phyloP scores from a whole-genome alignment of 192 early-diverging fungal genomes.

The Umbelopsis isabellina region DNA sequence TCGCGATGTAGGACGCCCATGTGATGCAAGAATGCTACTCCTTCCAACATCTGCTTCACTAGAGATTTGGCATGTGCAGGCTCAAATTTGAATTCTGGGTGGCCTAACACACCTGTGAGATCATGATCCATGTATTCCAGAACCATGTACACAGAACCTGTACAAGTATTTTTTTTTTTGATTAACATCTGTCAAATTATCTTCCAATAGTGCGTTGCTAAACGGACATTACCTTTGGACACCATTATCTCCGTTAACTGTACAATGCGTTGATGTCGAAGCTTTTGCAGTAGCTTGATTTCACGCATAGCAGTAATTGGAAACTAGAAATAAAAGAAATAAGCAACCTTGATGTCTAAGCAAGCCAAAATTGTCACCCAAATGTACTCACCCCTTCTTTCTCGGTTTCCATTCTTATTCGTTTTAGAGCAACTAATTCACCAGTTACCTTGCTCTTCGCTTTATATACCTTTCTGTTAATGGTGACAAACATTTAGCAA shows the following conservation, averaged over 20 bases:
- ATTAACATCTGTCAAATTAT: constrained; percentile 32
- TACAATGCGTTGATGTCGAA: constrained; percentile 74
- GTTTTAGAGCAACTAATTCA: constrained; percentile 76
- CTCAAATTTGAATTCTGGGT: constrained; percentile 71
- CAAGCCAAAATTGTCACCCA: not conserved
- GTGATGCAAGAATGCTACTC: constrained; percentile 85
- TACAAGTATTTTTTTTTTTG: too few relatives aligned
- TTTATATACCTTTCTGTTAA: constrained; percentile 78
- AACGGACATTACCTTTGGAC: constrained; percentile 57
- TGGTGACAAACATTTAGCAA: not conserved
- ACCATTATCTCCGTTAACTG: constrained; percentile 77
- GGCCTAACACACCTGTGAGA: constrained; percentile 74
- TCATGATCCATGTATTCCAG: constrained; percentile 92
- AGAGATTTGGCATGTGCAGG: constrained; percentile 85
- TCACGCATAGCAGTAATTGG: constrained; percentile 88
- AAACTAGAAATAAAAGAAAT: constrained; percentile 46
- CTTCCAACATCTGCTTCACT: constrained; percentile 82
- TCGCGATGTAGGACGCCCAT: constrained; percentile 88
- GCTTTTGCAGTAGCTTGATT: constrained; percentile 73
- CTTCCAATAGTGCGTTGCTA: constrained; percentile 50
- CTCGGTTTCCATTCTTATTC: constrained; percentile 79
- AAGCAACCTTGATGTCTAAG: not conserved
- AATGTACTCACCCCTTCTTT: constrained; percentile 67
- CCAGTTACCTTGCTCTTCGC: constrained; percentile 72
- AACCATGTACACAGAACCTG: constrained; percentile 78